A percentile compares a stretch with the other conserved stretches of the same genome.
Evolutionary conservation across 2,329 filamentous ascomycete species (phyloP).

Genomic region (Aspergillus uvarum): DNA sequence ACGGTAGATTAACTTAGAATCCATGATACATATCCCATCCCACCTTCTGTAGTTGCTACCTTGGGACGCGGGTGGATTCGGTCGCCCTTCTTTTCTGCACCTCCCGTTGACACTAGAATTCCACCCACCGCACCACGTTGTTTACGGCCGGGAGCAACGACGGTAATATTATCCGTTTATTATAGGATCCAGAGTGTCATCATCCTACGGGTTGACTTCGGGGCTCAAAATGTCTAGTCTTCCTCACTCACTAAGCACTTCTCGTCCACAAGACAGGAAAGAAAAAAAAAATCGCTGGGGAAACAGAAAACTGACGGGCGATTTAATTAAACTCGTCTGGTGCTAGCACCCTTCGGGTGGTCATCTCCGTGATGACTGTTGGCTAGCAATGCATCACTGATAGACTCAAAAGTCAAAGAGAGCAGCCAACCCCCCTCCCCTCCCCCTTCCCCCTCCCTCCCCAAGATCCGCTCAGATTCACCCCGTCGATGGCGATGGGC

Average conservation of each 20-base stretch:
- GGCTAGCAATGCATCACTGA: slow-evolving; percentile 1
- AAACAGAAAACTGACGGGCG: not conserved
- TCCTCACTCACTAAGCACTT: not conserved
- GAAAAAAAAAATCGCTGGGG: not conserved
- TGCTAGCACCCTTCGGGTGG: slow-evolving; percentile 13
- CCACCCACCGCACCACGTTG: not conserved
- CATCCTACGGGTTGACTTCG: slow-evolving; percentile 4
- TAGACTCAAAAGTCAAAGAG: not conserved
- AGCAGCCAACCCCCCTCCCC: not conserved
- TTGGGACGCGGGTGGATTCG: not conserved
- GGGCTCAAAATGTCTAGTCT: not conserved
- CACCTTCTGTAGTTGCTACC: not conserved
- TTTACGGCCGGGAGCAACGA: not conserved
- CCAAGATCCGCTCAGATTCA: slow-evolving; percentile 9
- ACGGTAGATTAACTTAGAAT: not conserved
- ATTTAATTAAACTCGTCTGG: slow-evolving; percentile 4
- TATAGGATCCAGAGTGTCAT: slow-evolving; percentile 7
- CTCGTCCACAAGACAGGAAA: not conserved
- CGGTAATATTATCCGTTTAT: not conserved
- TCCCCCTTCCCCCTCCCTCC: not conserved
- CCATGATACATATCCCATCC: no score
- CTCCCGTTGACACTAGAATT: not conserved
- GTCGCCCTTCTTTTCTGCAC: not conserved
- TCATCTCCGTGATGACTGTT: slow-evolving; percentile 14
- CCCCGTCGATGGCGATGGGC: slow-evolving; percentile 6